Percentiles rank a stretch among this genome's conserved stretches.
These are phyloP conservation scores for Theobroma grandiflorum DNA, from an alignment of 441 rosid genomes.

Conservation along the genomic window DNA sequence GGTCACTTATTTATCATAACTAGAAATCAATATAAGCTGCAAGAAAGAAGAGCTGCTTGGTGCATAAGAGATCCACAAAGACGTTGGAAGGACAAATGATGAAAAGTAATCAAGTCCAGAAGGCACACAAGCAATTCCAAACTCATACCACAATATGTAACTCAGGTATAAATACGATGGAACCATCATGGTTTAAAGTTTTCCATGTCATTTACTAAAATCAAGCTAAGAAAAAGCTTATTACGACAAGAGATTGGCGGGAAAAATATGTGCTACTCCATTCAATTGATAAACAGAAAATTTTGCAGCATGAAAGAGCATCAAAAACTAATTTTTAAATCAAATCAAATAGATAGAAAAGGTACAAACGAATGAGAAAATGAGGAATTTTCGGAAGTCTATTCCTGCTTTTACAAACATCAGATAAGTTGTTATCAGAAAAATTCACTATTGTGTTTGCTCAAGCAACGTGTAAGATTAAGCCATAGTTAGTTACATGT, in stretches of 20 bases:
- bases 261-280: background rate
- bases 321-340: no score
- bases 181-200: background rate
- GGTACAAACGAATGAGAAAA: background rate
- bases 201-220: background rate
- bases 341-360: background rate
- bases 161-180: background rate
- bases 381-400: background rate
- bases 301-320: background rate
- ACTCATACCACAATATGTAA: background rate
- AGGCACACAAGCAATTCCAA: background rate
- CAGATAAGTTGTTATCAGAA: no score
- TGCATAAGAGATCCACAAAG: background rate
- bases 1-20: constrained; percentile 8
- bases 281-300: background rate
- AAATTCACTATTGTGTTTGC: no score
- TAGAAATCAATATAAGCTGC: constrained; percentile 3
- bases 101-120: constrained; percentile 6
- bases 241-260: background rate
- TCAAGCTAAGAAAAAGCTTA: background rate
- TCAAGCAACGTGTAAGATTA: no score
- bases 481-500: background rate
- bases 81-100: background rate
- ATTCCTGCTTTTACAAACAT: background rate
- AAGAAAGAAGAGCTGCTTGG: background rate